phyloP scores from a whole-genome alignment of 1,284 basidiomycete species.

The Limonomyces culmigenus region DNA sequence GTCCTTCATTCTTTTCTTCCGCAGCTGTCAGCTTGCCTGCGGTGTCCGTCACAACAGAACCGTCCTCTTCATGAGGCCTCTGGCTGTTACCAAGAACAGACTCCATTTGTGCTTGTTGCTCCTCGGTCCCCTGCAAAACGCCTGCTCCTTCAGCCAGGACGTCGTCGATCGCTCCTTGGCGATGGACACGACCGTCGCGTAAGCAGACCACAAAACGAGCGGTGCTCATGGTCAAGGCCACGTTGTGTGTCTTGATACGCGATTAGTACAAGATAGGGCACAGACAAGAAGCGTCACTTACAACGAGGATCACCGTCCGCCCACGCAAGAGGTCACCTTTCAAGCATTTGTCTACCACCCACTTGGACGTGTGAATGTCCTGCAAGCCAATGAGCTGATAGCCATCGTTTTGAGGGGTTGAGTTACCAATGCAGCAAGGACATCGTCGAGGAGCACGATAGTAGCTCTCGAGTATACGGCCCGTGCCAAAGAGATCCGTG shows the following conservation, averaged over 20 bases:
- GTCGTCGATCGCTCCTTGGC: too few species aligned
- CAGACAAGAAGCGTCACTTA: constrained; percentile 11
- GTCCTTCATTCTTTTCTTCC: too few species aligned
- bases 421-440: constrained; percentile 10
- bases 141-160: too few species aligned
- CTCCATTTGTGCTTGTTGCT: too few species aligned
- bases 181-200: too few species aligned
- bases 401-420: background rate
- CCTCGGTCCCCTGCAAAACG: too few species aligned
- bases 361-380: constrained; percentile 12
- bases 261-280: too few species aligned
- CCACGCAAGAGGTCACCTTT: constrained; percentile 20
- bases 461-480: constrained; percentile 49
- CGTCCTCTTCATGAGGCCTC: too few species aligned
- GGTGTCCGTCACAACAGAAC: too few species aligned
- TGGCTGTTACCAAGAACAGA: too few species aligned
- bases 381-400: background rate
- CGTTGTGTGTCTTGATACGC: constrained; percentile 44
- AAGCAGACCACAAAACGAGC: constrained; percentile 19
- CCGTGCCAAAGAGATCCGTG: constrained; percentile 57
- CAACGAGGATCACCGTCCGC: constrained; percentile 24
- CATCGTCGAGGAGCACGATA: constrained; percentile 50
- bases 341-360: constrained; percentile 26
- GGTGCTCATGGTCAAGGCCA: constrained; percentile 44
- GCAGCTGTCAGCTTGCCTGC: too few species aligned